Percentiles rank a stretch among this genome's conserved stretches.
These are phyloP conservation scores for Erodium trifolium DNA, from an alignment of 441 rosid species.

Conservation along the genomic window DNA sequence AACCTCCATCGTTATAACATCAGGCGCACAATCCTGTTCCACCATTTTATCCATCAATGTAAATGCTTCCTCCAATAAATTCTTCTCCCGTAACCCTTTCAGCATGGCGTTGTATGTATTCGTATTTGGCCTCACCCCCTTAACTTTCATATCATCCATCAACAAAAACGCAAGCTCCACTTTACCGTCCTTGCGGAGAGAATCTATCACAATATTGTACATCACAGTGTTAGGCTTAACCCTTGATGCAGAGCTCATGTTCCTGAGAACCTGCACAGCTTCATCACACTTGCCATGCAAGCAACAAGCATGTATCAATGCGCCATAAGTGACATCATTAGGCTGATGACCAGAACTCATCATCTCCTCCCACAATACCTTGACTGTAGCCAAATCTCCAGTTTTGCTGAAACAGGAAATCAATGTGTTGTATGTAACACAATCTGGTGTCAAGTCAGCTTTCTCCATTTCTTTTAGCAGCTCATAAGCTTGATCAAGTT, in stretches of 20 bases:
- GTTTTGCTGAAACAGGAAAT: constrained; percentile 40
- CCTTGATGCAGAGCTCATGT: constrained; percentile 37
- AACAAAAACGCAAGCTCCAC: constrained; percentile 38
- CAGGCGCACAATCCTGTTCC: constrained; percentile 50
- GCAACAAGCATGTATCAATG: constrained; percentile 56
- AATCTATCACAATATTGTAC: constrained; percentile 59
- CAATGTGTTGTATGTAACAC: constrained; percentile 51
- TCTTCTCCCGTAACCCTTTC: constrained; percentile 45
- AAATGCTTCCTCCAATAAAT: constrained; percentile 36
- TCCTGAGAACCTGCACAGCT: constrained; percentile 53
- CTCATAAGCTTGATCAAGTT: constrained; percentile 41
- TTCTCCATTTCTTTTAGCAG: constrained; percentile 54
- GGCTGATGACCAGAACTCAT: constrained; percentile 39
- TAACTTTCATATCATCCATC: constrained; percentile 55
- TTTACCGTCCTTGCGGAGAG: constrained; percentile 38
- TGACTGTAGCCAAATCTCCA: constrained; percentile 37
- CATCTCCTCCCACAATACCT: constrained; percentile 41
- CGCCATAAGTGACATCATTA: constrained; percentile 51
- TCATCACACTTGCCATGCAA: constrained; percentile 33
- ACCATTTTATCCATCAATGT: constrained; percentile 59
- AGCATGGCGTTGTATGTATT: constrained; percentile 58
- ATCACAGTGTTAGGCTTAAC: constrained; percentile 50
- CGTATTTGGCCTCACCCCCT: constrained; percentile 50
- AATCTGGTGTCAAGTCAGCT: constrained; percentile 42
- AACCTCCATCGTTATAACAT: constrained; percentile 57